phyloP scores from a whole-genome alignment of 2,329 filamentous ascomycete genomes.

The Neodidymelliopsis sp. region DNA sequence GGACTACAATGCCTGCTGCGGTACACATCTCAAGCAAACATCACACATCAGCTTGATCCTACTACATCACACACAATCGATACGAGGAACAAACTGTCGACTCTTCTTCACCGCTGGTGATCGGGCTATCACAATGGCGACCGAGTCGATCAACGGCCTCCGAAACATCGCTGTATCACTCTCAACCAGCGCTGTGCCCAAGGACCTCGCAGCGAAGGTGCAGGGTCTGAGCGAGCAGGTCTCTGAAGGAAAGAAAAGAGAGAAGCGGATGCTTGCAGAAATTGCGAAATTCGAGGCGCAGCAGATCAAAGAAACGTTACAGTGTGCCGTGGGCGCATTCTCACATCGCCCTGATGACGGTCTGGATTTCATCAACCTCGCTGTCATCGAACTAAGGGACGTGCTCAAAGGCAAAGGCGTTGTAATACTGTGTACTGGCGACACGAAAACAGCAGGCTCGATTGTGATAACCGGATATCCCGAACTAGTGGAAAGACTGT shows the following conservation, averaged over 20 bases:
- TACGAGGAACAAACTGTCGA: slow-evolving; percentile 42
- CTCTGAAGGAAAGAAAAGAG: slow-evolving; percentile 33
- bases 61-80: slow-evolving; percentile 40
- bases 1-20: slow-evolving; percentile 47
- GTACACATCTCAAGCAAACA: slow-evolving; percentile 44
- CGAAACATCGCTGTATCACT: slow-evolving; percentile 38
- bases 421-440: slow-evolving; percentile 38
- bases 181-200: slow-evolving; percentile 30
- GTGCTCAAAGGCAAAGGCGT: slow-evolving; percentile 31
- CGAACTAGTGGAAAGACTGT: slow-evolving; percentile 33
- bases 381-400: slow-evolving; percentile 38
- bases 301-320: slow-evolving; percentile 29
- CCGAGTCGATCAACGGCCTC: slow-evolving; percentile 35
- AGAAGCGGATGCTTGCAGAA: slow-evolving; percentile 40
- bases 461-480: slow-evolving; percentile 39
- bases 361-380: slow-evolving; percentile 40
- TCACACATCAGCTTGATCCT: slow-evolving; percentile 41
- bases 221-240: slow-evolving; percentile 34
- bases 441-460: slow-evolving; percentile 35
- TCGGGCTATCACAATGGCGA: slow-evolving; percentile 39
- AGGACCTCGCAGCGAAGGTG: slow-evolving; percentile 34
- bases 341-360: slow-evolving; percentile 39
- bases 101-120: slow-evolving; percentile 43
- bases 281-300: slow-evolving; percentile 38
- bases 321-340: slow-evolving; percentile 25